Evolutionary conservation across 2,329 filamentous ascomycete genomes (phyloP).

Genomic region (Pseudogymnoascus verrucosus): DNA sequence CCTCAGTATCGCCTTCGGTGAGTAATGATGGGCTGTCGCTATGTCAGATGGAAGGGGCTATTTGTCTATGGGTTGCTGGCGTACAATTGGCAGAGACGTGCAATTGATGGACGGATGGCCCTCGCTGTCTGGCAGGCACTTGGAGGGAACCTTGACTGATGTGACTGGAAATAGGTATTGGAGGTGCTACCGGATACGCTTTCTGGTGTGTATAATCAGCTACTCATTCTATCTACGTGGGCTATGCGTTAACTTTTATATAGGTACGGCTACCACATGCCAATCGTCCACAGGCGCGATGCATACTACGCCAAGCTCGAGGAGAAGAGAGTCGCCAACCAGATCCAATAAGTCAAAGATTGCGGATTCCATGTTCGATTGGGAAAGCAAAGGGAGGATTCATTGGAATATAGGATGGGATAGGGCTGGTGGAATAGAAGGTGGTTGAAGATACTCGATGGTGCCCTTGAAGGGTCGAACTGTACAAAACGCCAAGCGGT

Average conservation of each 20-base stretch:
- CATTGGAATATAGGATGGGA: not conserved
- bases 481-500: constrained; percentile 9
- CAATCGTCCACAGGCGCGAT: constrained; percentile 33
- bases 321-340: constrained; percentile 28
- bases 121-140: constrained; percentile 6
- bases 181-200: constrained; percentile 42
- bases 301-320: constrained; percentile 35
- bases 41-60: not conserved
- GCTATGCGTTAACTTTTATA: not conserved
- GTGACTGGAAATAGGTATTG: constrained; percentile 38
- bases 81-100: not conserved
- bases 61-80: not conserved
- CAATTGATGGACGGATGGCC: not conserved
- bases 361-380: constrained; percentile 5
- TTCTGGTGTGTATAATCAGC: constrained; percentile 44
- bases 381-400: not conserved
- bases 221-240: not conserved
- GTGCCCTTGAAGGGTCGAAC: not conserved
- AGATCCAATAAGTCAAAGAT: constrained; percentile 3
- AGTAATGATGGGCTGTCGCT: constrained; percentile 21
- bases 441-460: constrained; percentile 4
- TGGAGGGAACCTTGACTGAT: constrained; percentile 11
- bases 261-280: constrained; percentile 36
- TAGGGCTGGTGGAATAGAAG: not conserved
- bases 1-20: constrained; percentile 48